These are phyloP conservation scores for Eutypella sp. DNA, from an alignment of 2,329 filamentous ascomycete genomes.

Conservation along the genomic window DNA sequence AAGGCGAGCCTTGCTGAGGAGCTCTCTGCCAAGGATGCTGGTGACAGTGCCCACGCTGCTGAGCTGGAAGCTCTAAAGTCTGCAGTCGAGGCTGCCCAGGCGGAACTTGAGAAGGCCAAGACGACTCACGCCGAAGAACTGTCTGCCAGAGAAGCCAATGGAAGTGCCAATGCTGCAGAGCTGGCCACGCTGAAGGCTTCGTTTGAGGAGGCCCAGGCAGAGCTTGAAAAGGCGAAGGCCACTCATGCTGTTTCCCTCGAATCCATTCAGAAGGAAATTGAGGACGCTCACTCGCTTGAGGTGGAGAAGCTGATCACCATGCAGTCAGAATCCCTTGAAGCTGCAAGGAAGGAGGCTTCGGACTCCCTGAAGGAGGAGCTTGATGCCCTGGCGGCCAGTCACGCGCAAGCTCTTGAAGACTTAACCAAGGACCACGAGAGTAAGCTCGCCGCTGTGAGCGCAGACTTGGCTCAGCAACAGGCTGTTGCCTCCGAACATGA, in stretches of 20 bases:
- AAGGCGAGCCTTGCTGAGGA: constrained; percentile 29
- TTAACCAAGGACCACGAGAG: constrained; percentile 30
- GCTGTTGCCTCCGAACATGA: constrained; percentile 26
- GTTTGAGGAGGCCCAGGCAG: constrained; percentile 25
- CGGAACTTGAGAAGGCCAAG: constrained; percentile 20
- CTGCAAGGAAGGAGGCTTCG: constrained; percentile 34
- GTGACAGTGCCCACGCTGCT: constrained; percentile 27
- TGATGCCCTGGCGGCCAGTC: constrained; percentile 32
- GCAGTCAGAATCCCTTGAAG: constrained; percentile 38
- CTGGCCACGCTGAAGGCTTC: constrained; percentile 30
- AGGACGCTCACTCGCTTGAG: constrained; percentile 37
- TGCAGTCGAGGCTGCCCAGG: constrained; percentile 26
- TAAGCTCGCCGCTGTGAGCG: constrained; percentile 19
- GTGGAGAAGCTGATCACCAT: constrained; percentile 38
- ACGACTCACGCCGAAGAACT: constrained; percentile 25
- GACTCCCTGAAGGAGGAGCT: constrained; percentile 14
- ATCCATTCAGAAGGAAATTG: constrained; percentile 35
- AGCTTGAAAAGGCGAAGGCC: constrained; percentile 24
- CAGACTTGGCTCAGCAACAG: constrained; percentile 27
- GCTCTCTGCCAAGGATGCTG: constrained; percentile 29
- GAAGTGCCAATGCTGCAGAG: constrained; percentile 31
- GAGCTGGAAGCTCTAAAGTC: constrained; percentile 32
- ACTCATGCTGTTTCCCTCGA: constrained; percentile 31
- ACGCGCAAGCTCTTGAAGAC: constrained; percentile 43
- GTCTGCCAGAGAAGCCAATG: constrained; percentile 27